Base-by-base conservation (phyloP, 2,329 filamentous ascomycete genomes). In the Fusarium brachygibbosum region DNA sequence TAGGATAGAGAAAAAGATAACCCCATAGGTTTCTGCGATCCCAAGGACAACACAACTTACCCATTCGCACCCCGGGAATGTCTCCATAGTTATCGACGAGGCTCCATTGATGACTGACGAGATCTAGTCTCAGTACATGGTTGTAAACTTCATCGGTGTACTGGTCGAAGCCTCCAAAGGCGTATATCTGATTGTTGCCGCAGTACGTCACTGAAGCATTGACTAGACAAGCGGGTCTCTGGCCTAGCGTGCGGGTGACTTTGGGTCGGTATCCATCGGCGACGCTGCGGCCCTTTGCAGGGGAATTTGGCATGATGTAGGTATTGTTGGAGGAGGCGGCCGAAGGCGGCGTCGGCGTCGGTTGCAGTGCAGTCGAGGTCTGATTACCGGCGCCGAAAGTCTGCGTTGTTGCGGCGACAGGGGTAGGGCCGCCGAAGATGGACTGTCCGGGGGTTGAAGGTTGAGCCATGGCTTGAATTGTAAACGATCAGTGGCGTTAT, bases 141-240 rank as follows among this genome's bases (percentile, higher is more conserved):
- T 99, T 99, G 82, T 99, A 99, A 19, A 99, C 93, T 83, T 99
- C 96, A 79, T 99, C 96, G 1, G 96, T 99, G 78, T 97, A 98
- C 80, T 98, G 95, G 77, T 99, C 96, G 76, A 99, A 99, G 19
- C 96, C 96, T 42, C 96, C 96, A 83, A 99, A 99, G 13, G 95
- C 96, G 80, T 97, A 98, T 74, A 99, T 98, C 80, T 96, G 90
- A 78, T 98, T 96, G 81, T 97, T 96, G 63, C 94, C 94, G 76
- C 96, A 97, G 79, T 97, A 98, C n/a, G 96, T 99, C 64, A 98
- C 95, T 1, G 96, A 98, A 53, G 96, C 96, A 84, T 99, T 99
- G 72, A 99, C 95, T 50, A 99, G 86, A 77, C 95, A 98, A 35
- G 96, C 94, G 37, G 96, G 96, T 71, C 94, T 89, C 80, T 93